phyloP scores from a whole-genome alignment of 768 basidiomycete species.

The Daedaleopsis sinensis region DNA sequence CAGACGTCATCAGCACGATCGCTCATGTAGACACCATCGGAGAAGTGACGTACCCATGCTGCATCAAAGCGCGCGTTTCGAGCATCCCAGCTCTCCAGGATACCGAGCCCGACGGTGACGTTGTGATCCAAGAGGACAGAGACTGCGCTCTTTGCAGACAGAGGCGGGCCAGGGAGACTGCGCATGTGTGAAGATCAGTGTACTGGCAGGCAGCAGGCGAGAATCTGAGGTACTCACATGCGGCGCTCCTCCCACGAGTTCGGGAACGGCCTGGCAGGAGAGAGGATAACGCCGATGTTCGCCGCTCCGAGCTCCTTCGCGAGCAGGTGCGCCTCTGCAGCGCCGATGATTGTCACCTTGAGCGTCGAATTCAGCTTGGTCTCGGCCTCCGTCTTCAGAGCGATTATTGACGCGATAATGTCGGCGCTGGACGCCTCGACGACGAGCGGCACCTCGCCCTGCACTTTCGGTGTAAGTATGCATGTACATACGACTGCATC shows the following conservation, averaged over 20 bases:
- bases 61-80: constrained; percentile 80
- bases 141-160: constrained; percentile 62
- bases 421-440: constrained; percentile 68
- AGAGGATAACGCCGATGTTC: constrained; percentile 69
- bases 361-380: constrained; percentile 41
- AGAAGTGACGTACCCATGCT: constrained; percentile 77
- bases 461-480: not conserved
- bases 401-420: constrained; percentile 64
- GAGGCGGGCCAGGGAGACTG: constrained; percentile 74
- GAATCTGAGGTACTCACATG: constrained; percentile 48
- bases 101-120: constrained; percentile 73
- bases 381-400: constrained; percentile 67
- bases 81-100: constrained; percentile 65
- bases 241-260: constrained; percentile 65
- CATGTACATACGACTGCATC: not conserved
- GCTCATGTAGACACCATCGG: too few species aligned
- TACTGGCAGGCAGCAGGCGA: not conserved
- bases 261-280: constrained; percentile 74
- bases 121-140: constrained; percentile 64
- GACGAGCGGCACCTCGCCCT: constrained; percentile 64
- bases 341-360: constrained; percentile 56
- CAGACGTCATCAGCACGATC: not conserved
- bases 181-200: not conserved
- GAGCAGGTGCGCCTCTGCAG: constrained; percentile 69
- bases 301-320: constrained; percentile 73